Evolutionary conservation across 495 filamentous ascomycete genomes (phyloP).

Genomic region (Podospora tetraspora): DNA sequence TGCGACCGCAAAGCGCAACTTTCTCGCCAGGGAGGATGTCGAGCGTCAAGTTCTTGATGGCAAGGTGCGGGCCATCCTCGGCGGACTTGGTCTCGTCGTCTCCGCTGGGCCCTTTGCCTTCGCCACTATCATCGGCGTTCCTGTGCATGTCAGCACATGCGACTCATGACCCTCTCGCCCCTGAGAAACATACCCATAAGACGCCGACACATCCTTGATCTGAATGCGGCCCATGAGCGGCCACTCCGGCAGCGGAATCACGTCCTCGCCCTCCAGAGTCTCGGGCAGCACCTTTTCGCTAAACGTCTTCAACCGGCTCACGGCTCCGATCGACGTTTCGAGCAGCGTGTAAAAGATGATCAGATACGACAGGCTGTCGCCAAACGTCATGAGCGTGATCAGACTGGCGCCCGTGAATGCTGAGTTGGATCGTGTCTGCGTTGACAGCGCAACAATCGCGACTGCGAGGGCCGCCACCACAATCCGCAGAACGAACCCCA

Average conservation of each 20-base stretch:
- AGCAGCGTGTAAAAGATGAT: conserved; percentile 38
- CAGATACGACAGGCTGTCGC: conserved; percentile 16
- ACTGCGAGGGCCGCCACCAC: conserved; percentile 41
- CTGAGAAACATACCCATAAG: conserved; percentile 19
- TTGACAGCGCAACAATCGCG: conserved; percentile 29
- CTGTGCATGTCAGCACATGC: not conserved
- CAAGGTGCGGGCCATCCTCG: conserved; percentile 32
- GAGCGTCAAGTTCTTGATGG: conserved; percentile 19
- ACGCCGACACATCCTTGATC: conserved; percentile 22
- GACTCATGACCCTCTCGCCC: not conserved
- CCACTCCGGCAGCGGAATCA: conserved; percentile 23
- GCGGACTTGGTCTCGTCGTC: not conserved
- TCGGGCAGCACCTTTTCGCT: conserved; percentile 22
- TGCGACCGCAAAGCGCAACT: conserved; percentile 26
- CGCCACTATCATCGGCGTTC: not conserved
- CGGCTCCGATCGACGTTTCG: conserved; percentile 49
- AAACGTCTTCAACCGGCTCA: conserved; percentile 44
- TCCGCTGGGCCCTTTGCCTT: not conserved
- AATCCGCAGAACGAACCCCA: conserved; percentile 44
- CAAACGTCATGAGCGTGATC: conserved; percentile 26
- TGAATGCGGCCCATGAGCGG: conserved; percentile 20
- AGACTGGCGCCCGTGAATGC: conserved; percentile 31
- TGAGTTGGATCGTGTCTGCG: conserved; percentile 19
- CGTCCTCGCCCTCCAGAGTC: conserved; percentile 18
- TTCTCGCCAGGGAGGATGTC: conserved; percentile 21